Conservation (phyloP, 495 filamentous ascomycete genomes). For the Aspergillus avenaceus region DNA sequence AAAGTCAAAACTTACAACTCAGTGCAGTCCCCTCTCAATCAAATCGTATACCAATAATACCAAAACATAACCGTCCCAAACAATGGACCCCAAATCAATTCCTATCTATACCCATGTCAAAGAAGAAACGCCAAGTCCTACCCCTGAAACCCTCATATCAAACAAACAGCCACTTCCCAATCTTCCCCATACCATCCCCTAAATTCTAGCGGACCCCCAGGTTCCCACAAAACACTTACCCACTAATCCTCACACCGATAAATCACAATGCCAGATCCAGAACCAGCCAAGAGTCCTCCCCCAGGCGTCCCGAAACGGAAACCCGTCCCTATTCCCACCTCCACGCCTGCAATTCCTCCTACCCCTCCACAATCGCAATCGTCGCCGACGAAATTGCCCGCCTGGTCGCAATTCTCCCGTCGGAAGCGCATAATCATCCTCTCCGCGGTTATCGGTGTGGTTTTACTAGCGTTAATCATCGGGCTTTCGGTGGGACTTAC, state of each 20-base stretch:
- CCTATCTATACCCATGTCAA: background rate
- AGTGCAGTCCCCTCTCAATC: too few species aligned
- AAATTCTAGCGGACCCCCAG: too few species aligned
- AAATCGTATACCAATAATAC: too few species aligned
- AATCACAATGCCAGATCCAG: background rate
- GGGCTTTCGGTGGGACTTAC: constrained; percentile 36
- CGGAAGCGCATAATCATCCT: constrained; percentile 24
- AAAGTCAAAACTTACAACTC: too few species aligned
- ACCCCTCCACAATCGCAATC: background rate
- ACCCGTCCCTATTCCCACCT: constrained; percentile 6
- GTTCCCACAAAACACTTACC: background rate
- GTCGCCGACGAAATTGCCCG: background rate
- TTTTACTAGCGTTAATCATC: constrained; percentile 46
- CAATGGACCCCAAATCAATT: background rate
- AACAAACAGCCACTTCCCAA: background rate
- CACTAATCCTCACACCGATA: background rate
- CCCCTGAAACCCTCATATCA: background rate
- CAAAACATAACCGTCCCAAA: background rate
- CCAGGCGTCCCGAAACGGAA: constrained; percentile 15
- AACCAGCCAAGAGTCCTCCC: background rate
- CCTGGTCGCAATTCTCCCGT: constrained; percentile 7
- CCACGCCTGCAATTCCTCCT: background rate
- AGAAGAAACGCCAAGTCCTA: background rate
- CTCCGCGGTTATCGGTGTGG: constrained; percentile 20
- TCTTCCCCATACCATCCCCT: background rate